Base-by-base conservation (phyloP, 140 eudicot genomes). In the Bidens hawaiensis region DNA sequence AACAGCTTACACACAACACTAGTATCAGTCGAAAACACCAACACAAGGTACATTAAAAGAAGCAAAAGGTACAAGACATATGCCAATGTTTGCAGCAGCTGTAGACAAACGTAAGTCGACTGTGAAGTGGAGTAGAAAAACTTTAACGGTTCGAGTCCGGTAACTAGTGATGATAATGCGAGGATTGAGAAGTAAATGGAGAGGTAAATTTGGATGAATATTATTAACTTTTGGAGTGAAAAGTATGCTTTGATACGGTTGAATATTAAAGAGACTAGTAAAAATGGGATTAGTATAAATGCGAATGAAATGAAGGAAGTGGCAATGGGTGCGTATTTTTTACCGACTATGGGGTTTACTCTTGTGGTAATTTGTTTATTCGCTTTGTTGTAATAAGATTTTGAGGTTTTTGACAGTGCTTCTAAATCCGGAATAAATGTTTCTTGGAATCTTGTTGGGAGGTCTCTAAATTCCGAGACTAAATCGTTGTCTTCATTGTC, bases 51-150 rank as follows among this genome's bases (percentile, higher is more conserved):
- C 96, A 91, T 87, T 73, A 91, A 49, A 2, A 87, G 71, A 34
- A 91, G 61, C 83, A 91, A 26, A 17, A 91, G 89, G 79, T 91
- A 91, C 81, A 84, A 60, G 70, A 87, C 96, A 14, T 91, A 91
- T 3, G 77, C 89, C 1, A 91, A 79, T 0, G 98, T 91, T 18
- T 91, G 98, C 33, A 91, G 18, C 25, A 91, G 81, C 48, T 91
- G 98, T 16, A 91, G 14, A 51, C 98, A 78, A 3, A 91, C 59
- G 31, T 91, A 91, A 11, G 98, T 91, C 62, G 94, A 80, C 80
- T 76, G 88, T 38, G 98, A 87, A 48, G 96, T 87, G 0, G 94
- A 77, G 72, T 87, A 87, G 72, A 91, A 87, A 52, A 91, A 91
- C 79, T 70, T 84, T 8, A 91, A 62, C 0, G 98, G 98, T 68